Evolutionary conservation across 352 stramenopile species (phyloP).

Genomic region (Phytophthora chlamydospora): DNA sequence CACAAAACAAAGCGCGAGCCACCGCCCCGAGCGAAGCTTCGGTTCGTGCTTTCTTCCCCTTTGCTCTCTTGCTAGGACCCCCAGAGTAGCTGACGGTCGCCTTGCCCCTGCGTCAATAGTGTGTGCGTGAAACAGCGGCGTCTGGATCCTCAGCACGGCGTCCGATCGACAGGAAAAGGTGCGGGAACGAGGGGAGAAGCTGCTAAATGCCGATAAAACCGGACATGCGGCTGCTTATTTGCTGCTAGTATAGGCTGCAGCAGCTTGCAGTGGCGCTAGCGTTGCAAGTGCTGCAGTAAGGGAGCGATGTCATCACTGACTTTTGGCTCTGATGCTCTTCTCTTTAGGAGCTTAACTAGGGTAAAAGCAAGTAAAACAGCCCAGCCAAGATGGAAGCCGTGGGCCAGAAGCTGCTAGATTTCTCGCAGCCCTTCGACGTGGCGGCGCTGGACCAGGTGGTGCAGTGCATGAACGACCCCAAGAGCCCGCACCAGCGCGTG

Average conservation of each 20-base stretch:
- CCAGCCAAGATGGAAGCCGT: slow-evolving; percentile 80
- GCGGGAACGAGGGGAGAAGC: slow-evolving; percentile 9
- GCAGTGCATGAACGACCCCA: slow-evolving; percentile 95
- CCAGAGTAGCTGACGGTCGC: not conserved
- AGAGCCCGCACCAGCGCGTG: slow-evolving; percentile 91
- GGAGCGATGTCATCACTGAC: slow-evolving; percentile 1
- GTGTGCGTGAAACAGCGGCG: slow-evolving; percentile 27
- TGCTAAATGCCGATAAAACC: not conserved
- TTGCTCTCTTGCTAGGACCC: not conserved
- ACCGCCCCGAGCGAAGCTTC: slow-evolving; percentile 11
- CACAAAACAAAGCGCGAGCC: slow-evolving; percentile 33
- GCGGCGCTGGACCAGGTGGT: slow-evolving; percentile 96
- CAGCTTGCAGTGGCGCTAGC: not conserved
- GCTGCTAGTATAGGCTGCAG: not conserved
- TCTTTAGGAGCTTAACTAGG: slow-evolving; percentile 8
- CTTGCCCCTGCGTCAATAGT: slow-evolving; percentile 10
- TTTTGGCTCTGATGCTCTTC: not conserved
- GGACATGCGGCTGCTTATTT: slow-evolving; percentile 4
- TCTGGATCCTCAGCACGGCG: slow-evolving; percentile 11
- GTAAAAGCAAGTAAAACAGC: slow-evolving; percentile 3
- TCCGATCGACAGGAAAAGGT: slow-evolving; percentile 29
- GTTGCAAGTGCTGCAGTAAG: not conserved
- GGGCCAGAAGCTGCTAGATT: slow-evolving; percentile 93
- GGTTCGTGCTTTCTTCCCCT: slow-evolving; percentile 18
- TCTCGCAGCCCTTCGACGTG: slow-evolving; percentile 96